A percentile compares a stretch with the other conserved stretches of the same genome.
These are phyloP conservation scores for Talaromyces sp. DNA, from an alignment of 2,329 filamentous ascomycete genomes.

Conservation along the genomic window DNA sequence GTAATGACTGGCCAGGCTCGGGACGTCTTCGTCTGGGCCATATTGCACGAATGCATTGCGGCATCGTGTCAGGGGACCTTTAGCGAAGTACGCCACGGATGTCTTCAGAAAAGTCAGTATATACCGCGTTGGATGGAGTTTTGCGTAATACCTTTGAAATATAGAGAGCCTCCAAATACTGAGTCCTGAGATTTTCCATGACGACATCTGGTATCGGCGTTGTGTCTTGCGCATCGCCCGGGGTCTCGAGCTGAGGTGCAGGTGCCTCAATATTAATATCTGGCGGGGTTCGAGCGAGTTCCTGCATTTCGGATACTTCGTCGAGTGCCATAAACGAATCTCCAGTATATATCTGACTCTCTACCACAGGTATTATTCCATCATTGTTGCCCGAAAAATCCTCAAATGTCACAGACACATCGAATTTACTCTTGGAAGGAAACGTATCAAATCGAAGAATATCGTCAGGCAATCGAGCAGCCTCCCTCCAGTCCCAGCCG, in stretches of 20 bases:
- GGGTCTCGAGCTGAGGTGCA: slow-evolving; percentile 20
- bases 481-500: slow-evolving; percentile 34
- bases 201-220: slow-evolving; percentile 34
- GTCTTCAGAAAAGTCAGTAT: slow-evolving; percentile 30
- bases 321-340: background rate
- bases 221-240: slow-evolving; percentile 18
- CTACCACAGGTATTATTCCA: background rate
- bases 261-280: slow-evolving; percentile 21
- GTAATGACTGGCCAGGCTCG: slow-evolving; percentile 38
- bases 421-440: slow-evolving; percentile 25
- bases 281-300: slow-evolving; percentile 18
- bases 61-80: slow-evolving; percentile 48
- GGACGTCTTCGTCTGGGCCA: slow-evolving; percentile 23
- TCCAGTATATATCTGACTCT: slow-evolving; percentile 6
- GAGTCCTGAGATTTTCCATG: slow-evolving; percentile 35
- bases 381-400: background rate
- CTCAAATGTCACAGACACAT: slow-evolving; percentile 33
- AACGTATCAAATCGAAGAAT: slow-evolving; percentile 22
- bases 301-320: background rate
- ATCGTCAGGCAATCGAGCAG: slow-evolving; percentile 33
- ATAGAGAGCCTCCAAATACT: slow-evolving; percentile 44
- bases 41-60: slow-evolving; percentile 38
- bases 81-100: slow-evolving; percentile 51
- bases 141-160: slow-evolving; percentile 37
- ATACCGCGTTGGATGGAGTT: background rate